Evolutionary conservation across 495 filamentous ascomycete genomes (phyloP), one percentile per base, ranked within the genome.

Genomic region (Astrothelium subdiscretum): DNA sequence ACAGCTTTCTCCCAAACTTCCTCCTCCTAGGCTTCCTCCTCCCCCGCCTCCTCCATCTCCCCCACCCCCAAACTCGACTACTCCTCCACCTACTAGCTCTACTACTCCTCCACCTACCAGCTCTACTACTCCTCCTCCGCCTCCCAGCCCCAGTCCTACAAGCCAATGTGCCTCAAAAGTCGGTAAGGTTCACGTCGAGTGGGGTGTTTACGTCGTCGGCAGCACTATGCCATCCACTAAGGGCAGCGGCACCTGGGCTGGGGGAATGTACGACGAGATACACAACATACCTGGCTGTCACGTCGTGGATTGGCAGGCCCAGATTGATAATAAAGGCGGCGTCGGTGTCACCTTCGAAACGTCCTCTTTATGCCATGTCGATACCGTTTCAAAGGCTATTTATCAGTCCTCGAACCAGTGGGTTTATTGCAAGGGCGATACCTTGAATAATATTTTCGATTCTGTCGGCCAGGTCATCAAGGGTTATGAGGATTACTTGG

Each of bases 201-300:
- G 38, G 57, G 42, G 20, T 29, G 32, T 52, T 31, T 31, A 60
- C 61, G 31, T 59, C 42, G 52, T 26, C 11, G 12, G 62, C 15
- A 40, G 35, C 6, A 58, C 20, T 32, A 59, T 38, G 20, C 31
- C 31, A 35, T 31, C 67, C 13, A 61, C 58, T 61, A n/a, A n/a
- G n/a, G n/a, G n/a, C n/a, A 64, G 59, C 38, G 59, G 58, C 43
- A 59, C 58, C 18, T 60, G 35, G 35, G 35, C 35, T 40, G 35
- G 35, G 35, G 35, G 35, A 6, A 6, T 40, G 6, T 40, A 15
- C 6, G 35, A 40, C 15, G 15, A 40, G 6, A 40, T 40, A 6
- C 5, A 40, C 35, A 6, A 40, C 35, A 15, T 40, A 6, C 35
- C 35, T 15, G n/a, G n/a, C n/a, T 40, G 35, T 15, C 5, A 15